Percentiles rank a stretch among this genome's conserved stretches.
Conservation (phyloP, 306 rosid genomes). For the Styphnolobium japonicum region DNA sequence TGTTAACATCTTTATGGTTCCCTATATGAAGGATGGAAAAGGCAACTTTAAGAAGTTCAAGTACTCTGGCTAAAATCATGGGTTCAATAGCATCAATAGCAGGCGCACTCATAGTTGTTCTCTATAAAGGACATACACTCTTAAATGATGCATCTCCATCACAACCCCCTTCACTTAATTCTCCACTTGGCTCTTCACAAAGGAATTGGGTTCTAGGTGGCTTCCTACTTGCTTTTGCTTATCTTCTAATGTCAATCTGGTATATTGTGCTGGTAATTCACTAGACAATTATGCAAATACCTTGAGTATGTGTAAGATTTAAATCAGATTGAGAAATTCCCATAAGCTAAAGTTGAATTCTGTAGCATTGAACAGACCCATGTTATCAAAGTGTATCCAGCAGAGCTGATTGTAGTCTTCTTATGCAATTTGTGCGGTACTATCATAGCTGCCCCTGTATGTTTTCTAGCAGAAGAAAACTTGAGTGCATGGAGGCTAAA, state of each 20-base stretch:
- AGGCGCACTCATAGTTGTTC: conserved; percentile 49
- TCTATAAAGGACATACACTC: conserved; percentile 41
- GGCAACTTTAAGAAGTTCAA: conserved; percentile 33
- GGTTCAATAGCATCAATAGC: conserved; percentile 43
- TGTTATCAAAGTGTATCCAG: conserved; percentile 33
- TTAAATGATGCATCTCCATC: background rate
- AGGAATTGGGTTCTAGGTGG: conserved; percentile 43
- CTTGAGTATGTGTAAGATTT: background rate
- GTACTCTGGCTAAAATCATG: conserved; percentile 41
- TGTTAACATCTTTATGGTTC: background rate
- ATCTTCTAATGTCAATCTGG: conserved; percentile 23
- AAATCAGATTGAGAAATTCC: background rate
- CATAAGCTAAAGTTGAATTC: background rate
- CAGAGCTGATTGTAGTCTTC: conserved; percentile 32
- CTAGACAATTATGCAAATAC: background rate
- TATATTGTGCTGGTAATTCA: conserved; percentile 41
- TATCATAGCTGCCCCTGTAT: conserved; percentile 36
- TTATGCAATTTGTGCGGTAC: conserved; percentile 34
- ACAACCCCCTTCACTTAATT: background rate
- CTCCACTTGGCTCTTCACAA: conserved; percentile 16
- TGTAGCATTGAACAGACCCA: conserved; percentile 32
- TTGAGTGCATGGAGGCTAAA: conserved; percentile 31
- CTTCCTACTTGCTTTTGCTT: conserved; percentile 28
- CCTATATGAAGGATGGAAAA: conserved; percentile 49
- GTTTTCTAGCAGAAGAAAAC: conserved; percentile 35